These are phyloP conservation scores for Aureobasidium vineae DNA, from an alignment of 2,329 filamentous ascomycete species.

Conservation along the genomic window DNA sequence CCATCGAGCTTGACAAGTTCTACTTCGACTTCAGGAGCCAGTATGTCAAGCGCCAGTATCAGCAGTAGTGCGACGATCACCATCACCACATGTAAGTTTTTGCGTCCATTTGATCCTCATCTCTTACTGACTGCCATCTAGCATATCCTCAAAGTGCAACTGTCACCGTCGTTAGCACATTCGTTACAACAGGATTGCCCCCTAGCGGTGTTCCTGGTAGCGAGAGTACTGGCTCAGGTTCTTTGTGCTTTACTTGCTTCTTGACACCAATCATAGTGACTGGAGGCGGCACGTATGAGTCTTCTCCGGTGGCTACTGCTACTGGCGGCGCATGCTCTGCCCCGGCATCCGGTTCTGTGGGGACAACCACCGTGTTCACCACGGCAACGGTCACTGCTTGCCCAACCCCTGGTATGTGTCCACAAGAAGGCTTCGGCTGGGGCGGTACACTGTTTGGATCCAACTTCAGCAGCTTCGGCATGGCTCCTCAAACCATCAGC, in stretches of 20 bases:
- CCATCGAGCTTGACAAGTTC: background rate
- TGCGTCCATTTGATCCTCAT: too few relatives aligned
- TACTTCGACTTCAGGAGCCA: background rate
- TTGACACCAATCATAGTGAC: constrained; percentile 33
- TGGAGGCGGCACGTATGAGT: constrained; percentile 4
- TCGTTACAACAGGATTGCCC: constrained; percentile 2
- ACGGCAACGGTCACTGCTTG: constrained; percentile 38
- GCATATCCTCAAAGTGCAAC: constrained; percentile 27
- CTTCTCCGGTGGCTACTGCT: background rate
- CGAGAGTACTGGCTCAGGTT: constrained; percentile 23
- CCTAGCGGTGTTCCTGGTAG: background rate
- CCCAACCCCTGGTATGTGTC: constrained; percentile 34
- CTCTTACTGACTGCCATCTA: background rate
- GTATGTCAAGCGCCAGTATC: background rate
- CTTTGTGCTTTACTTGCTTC: constrained; percentile 36
- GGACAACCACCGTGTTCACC: constrained; percentile 37
- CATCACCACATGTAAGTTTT: constrained; percentile 19
- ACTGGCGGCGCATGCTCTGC: constrained; percentile 26
- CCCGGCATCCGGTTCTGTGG: constrained; percentile 28
- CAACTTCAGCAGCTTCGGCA: constrained; percentile 20
- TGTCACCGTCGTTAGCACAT: constrained; percentile 20
- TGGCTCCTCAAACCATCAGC: constrained; percentile 15
- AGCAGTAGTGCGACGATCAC: constrained; percentile 15
- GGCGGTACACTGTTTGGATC: constrained; percentile 15
- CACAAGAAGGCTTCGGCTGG: constrained; percentile 27